Evolutionary conservation across 2,329 filamentous ascomycete species (phyloP).

Genomic region (Nothophoma quercina): DNA sequence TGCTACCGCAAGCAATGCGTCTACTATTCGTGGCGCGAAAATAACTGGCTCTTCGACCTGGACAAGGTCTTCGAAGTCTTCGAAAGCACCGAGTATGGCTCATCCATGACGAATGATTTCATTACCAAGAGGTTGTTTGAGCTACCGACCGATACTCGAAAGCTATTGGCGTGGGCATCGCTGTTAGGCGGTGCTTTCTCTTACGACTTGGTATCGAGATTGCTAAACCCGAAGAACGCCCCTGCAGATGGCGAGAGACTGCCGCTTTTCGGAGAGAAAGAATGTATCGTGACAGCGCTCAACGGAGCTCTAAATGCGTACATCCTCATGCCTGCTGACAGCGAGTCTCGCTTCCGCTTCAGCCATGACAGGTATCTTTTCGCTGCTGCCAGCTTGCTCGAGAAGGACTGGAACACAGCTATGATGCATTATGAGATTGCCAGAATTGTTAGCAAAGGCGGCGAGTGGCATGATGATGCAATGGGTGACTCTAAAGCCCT

Average conservation of each 20-base stretch:
- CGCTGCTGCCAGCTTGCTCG: conserved; percentile 68
- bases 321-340: conserved; percentile 80
- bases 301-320: conserved; percentile 82
- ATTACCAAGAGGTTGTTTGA: conserved; percentile 80
- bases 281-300: conserved; percentile 79
- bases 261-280: conserved; percentile 62
- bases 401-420: conserved; percentile 62
- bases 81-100: conserved; percentile 77
- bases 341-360: conserved; percentile 86
- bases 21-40: conserved; percentile 87
- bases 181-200: conserved; percentile 84
- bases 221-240: conserved; percentile 75
- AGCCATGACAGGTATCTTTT: conserved; percentile 87
- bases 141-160: conserved; percentile 74
- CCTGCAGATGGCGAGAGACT: conserved; percentile 53
- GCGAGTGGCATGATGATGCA: conserved; percentile 62
- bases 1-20: conserved; percentile 88
- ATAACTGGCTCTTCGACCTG: conserved; percentile 80
- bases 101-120: conserved; percentile 83
- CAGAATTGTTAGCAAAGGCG: conserved; percentile 79
- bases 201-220: conserved; percentile 78
- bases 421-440: conserved; percentile 90
- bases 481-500: conserved; percentile 58
- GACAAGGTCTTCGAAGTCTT: conserved; percentile 89
- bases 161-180: conserved; percentile 85